Evolutionary conservation across 1,284 basidiomycete genomes (phyloP), one percentile per base, ranked within the genome.

Genomic region (Pascua guehoae): DNA sequence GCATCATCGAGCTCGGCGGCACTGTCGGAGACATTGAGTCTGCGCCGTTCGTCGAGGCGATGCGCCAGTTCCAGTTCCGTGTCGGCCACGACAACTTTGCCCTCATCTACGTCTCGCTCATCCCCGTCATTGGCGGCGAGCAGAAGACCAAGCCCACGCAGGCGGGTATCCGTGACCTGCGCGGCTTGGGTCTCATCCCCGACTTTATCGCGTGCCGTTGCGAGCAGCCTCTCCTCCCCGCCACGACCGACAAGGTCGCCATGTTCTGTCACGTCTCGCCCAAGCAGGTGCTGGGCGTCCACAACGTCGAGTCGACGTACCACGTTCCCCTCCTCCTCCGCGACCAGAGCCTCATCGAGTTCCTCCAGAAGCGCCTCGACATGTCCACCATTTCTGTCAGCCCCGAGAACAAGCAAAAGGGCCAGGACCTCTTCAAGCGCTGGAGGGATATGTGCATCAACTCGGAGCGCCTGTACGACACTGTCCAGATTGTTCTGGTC

Each of bases 91-190:
- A 94, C 60, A 98, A 98, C 80, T 98, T 98, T 78, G 95, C 95
- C 1, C 84, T 98, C 53, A 89, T 98, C 63, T 95, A 98, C 70
- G 95, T 99, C 58, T 94, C 91, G n/a, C 86, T 99, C 41, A 93
- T 98, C 8, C 95, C 95, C 15, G 90, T 97, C 67, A 91, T 99
- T 80, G 91, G 96, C 57, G 95, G 96, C 54, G 95, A 99, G 76
- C 95, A 98, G 72, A 99, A 99, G 80, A 99, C 95, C 9, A 98
- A 98, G 77, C 95, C 95, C 4, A 99, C 95, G 0, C 95, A 98
- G 76, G 96, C 95, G 15, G 95, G 93, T 43, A 88, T 98, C 16
- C 89, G 96, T 65, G 94, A 94, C 60, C 80, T 98, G 40, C 86
- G 96, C 53, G 95, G 96, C 12, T 83, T 98, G 11, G 95, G 95